Conservation (phyloP, 2,329 filamentous ascomycete genomes). For the Harringtonia lauricola region DNA sequence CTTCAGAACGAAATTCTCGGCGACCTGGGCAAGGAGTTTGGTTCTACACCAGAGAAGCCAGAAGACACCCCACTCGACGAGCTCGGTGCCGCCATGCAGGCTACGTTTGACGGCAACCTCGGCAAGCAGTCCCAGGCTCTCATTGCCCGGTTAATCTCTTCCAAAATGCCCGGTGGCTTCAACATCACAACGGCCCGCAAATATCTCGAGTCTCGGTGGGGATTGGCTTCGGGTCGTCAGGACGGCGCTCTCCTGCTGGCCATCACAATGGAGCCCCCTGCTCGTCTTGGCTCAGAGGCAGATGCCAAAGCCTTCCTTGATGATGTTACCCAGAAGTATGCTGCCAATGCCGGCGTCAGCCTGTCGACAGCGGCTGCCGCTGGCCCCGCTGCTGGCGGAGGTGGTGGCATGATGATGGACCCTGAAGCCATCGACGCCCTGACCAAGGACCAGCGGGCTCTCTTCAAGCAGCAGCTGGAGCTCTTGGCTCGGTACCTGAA, state of each 20-base stretch:
- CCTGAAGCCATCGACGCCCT: conserved; percentile 92
- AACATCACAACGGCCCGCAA: conserved; percentile 95
- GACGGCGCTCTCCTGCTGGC: conserved; percentile 82
- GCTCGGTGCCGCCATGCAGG: conserved; percentile 88
- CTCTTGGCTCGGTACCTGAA: conserved; percentile 92
- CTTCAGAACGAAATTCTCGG: conserved; percentile 98
- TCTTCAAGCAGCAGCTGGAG: conserved; percentile 98
- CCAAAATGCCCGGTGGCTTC: conserved; percentile 99
- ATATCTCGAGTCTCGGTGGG: conserved; percentile 91
- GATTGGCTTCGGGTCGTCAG: conserved; percentile 73
- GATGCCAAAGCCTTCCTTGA: conserved; percentile 93
- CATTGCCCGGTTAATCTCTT: conserved; percentile 88
- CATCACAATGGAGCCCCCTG: conserved; percentile 82
- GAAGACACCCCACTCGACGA: conserved; percentile 97
- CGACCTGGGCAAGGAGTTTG: conserved; percentile 96
- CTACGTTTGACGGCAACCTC: conserved; percentile 96
- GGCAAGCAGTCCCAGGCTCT: conserved; percentile 93
- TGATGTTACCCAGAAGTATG: conserved; percentile 81
- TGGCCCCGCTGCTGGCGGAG: conserved; percentile 58
- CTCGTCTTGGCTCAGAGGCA: conserved; percentile 77
- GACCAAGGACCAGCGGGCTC: conserved; percentile 87
- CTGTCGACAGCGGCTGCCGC: conserved; percentile 66
- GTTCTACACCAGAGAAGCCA: conserved; percentile 94
- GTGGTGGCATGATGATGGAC: conserved; percentile 98
- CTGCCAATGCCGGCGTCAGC: conserved; percentile 69